Percentiles rank a stretch among this genome's conserved stretches.
Conservation (phyloP, 139 green algal species). For the Chlamydomonas urium region DNA sequence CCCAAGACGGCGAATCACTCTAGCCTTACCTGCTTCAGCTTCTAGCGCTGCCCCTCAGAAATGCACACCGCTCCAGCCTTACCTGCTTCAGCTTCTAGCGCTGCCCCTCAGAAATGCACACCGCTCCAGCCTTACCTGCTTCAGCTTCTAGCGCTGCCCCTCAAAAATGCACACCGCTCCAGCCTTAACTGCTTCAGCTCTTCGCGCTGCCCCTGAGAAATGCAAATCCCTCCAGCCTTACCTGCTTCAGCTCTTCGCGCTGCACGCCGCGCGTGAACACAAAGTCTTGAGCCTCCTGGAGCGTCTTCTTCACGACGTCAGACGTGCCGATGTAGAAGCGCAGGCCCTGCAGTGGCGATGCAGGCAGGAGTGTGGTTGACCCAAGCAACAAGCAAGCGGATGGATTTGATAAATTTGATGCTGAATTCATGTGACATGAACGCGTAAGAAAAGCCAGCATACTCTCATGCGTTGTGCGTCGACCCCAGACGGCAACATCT, state of each 20-base stretch:
- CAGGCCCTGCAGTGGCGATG: constrained; percentile 66
- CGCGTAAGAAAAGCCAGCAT: too few species aligned
- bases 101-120: too few species aligned
- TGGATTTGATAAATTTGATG: too few species aligned
- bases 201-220: constrained; percentile 26
- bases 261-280: constrained; percentile 49
- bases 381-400: background rate
- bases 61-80: too few species aligned
- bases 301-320: constrained; percentile 65
- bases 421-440: too few species aligned
- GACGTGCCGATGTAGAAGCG: constrained; percentile 80
- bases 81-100: constrained; percentile 28
- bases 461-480: too few species aligned
- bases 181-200: constrained; percentile 25
- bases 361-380: too few species aligned
- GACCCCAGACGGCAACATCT: too few species aligned
- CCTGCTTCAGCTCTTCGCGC: constrained; percentile 31
- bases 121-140: constrained; percentile 20
- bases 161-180: too few species aligned
- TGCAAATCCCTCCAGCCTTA: too few species aligned
- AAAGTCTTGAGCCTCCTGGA: constrained; percentile 68
- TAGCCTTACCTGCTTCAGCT: background rate
- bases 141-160: constrained; percentile 30
- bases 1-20: background rate
- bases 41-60: too few species aligned